phyloP scores from a whole-genome alignment of 257 asterid species.

The Solanum megistacrolobum region DNA sequence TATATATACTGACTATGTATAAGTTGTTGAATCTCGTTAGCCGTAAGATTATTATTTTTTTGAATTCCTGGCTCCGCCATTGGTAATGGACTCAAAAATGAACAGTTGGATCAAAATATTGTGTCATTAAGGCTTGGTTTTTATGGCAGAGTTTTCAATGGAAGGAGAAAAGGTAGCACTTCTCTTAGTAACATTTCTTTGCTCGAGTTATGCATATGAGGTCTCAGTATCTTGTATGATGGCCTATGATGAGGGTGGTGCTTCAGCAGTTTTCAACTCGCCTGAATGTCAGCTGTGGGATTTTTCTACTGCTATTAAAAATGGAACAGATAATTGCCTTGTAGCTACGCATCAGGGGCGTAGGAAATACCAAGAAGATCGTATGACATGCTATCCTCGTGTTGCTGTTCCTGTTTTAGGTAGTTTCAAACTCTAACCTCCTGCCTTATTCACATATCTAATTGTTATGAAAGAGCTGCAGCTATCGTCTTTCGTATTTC shows the following conservation, averaged over 20 bases:
- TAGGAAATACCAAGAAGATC: conserved; percentile 72
- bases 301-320: conserved; percentile 15
- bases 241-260: conserved; percentile 65
- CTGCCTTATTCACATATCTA: neutral
- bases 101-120: neutral
- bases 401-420: conserved; percentile 50
- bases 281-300: conserved; percentile 41
- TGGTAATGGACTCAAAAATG: neutral
- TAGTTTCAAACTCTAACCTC: neutral
- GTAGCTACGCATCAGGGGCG: conserved; percentile 58
- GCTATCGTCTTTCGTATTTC: neutral
- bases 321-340: conserved; percentile 29
- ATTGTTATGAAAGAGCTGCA: neutral
- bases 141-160: conserved; percentile 4
- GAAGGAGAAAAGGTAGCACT: conserved; percentile 5
- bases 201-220: conserved; percentile 17
- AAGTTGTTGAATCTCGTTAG: neutral
- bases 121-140: neutral
- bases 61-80: neutral
- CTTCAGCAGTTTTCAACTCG: conserved; percentile 38
- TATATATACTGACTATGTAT: neutral
- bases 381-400: conserved; percentile 43
- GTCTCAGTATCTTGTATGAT: conserved; percentile 52
- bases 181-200: conserved; percentile 12
- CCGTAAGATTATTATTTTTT: neutral